phyloP scores from a whole-genome alignment of 2,329 filamentous ascomycete species.

The Daldinia sp. region DNA sequence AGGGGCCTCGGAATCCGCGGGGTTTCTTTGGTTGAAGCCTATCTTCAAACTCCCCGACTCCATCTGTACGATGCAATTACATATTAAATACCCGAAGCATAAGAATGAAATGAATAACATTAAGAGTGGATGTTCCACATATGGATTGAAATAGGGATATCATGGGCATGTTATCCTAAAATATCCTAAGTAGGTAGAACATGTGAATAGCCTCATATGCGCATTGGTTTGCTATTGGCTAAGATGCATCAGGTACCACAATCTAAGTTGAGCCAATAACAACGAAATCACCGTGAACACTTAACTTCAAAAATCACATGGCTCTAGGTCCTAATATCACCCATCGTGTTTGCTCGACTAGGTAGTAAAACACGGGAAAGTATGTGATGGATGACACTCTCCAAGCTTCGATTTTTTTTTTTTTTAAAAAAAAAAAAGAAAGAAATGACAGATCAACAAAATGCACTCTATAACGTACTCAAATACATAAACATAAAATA shows the following conservation, averaged over 20 bases:
- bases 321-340: neutral
- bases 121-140: neutral
- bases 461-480: neutral
- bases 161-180: neutral
- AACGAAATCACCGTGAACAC: no score
- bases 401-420: neutral
- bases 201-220: neutral
- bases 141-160: neutral
- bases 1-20: neutral
- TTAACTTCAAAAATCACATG: neutral
- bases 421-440: neutral
- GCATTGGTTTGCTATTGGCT: neutral
- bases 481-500: neutral
- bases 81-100: neutral
- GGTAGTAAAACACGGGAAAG: neutral
- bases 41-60: neutral
- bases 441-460: neutral
- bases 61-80: neutral
- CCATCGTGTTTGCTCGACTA: constrained; percentile 1
- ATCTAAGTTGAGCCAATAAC: neutral
- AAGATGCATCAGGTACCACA: neutral
- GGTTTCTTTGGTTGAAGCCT: neutral
- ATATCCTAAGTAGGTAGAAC: neutral
- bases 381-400: neutral
- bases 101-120: neutral